Percentiles rank a stretch among this genome's conserved stretches.
Evolutionary conservation across 2,329 filamentous ascomycete species (phyloP).

Genomic region (Neofusicoccum cordaticola): DNA sequence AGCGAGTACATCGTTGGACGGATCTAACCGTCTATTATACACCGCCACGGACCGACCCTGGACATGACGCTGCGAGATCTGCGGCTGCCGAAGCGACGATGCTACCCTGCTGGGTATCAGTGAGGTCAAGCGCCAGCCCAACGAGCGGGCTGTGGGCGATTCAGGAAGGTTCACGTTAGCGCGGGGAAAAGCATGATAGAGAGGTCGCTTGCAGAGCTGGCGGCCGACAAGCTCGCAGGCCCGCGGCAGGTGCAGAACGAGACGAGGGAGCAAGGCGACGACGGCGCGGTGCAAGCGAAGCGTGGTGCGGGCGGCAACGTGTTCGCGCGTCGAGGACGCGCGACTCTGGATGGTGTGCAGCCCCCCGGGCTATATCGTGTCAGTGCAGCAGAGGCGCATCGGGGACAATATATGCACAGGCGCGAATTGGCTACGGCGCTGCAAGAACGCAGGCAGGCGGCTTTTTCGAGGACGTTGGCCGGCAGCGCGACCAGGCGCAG

Average conservation of each 20-base stretch:
- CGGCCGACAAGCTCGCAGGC: not conserved
- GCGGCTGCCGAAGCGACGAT: not conserved
- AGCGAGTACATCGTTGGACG: not conserved
- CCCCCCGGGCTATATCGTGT: constrained; percentile 2
- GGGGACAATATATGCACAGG: constrained; percentile 5
- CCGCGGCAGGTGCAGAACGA: not conserved
- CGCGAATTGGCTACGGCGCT: constrained; percentile 1
- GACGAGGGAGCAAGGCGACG: not conserved
- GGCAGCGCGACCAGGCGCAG: not conserved
- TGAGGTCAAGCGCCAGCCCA: not conserved
- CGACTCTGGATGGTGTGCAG: not conserved
- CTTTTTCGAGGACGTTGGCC: not conserved
- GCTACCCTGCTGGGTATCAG: not conserved
- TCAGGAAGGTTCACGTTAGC: not conserved
- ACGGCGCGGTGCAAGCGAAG: not conserved
- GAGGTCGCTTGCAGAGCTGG: not conserved
- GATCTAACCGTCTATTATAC: not conserved
- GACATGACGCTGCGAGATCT: not conserved
- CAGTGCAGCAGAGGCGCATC: not conserved
- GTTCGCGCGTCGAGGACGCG: not conserved
- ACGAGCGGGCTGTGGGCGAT: not conserved
- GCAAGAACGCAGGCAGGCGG: constrained; percentile 2
- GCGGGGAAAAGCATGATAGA: not conserved
- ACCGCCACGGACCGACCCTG: not conserved
- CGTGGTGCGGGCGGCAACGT: not conserved